Base-by-base conservation (phyloP, 345 rosid species). In the Nephelium lappaceum region DNA sequence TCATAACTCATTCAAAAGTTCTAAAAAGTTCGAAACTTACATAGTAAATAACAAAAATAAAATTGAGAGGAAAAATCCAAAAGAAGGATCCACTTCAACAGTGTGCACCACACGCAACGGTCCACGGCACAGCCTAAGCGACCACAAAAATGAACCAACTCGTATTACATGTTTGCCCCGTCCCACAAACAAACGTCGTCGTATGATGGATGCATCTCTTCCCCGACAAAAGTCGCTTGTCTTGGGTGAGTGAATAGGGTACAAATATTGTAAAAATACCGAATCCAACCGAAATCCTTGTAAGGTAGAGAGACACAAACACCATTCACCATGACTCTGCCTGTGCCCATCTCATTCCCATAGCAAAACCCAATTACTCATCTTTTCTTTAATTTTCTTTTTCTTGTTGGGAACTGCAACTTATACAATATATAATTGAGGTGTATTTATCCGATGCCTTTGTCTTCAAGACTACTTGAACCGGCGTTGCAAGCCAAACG, bases 391-490 rank as follows among this genome's bases (percentile, higher is more conserved):
- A 31, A 15, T 71, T 16, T 64, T 18, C 5, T 42, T n/a, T 68
- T 19, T 15, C 12, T 63, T 43, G 6, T 63, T 74, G 55, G 21
- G 8, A 60, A 60, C 64, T 60, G 64, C 64, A 60, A 60, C 64
- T 60, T 60, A 16, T 23, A 21, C 23, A 21, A n/a, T 60, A 60
- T n/a, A 8, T 58, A 5, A 8, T 60, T n/a, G 12, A 5, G 2
- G 2, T 23, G 25, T 41, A 5, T 65, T 62, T 18, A 8, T 81
- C 76, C 8, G 2, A 6, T 39, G 12, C 63, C 84, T 83, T 83
- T 51, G 79, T 43, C 89, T 86, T 83, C 67, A 88, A 83, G 83
- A 27, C 24, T 61, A 82, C 84, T 76, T 75, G 81, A 78, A 78
- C 79, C 70, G 66, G 81, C 72, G 64, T 64, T 81, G 21, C 77